Conservation (phyloP, 129 eudicot genomes). For the Heracleum sosnowskyi region DNA sequence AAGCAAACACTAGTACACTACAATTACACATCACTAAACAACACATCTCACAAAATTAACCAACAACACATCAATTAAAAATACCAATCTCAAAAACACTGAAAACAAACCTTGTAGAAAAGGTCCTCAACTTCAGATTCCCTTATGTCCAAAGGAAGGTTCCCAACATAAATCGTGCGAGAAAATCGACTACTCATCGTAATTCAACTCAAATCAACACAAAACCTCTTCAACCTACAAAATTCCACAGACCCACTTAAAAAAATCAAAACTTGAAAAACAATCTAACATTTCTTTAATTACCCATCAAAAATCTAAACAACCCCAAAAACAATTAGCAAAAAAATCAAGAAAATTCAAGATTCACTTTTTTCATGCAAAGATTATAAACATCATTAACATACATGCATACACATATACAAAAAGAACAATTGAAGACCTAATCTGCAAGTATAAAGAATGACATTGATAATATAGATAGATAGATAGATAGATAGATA, state of each 20-base stretch:
- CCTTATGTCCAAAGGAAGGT: slow-evolving; percentile 79
- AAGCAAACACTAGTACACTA: background rate
- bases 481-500: no score
- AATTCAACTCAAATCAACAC: slow-evolving; percentile 5
- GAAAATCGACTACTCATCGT: slow-evolving; percentile 90
- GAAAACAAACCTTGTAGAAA: slow-evolving; percentile 69
- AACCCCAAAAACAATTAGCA: no score
- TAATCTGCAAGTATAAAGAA: background rate
- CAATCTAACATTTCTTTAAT: background rate
- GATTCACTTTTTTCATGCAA: background rate
- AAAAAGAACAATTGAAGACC: background rate
- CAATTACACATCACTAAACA: background rate
- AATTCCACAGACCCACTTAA: background rate
- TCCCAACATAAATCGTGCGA: slow-evolving; percentile 94
- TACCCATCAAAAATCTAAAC: background rate
- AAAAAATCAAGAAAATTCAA: background rate
- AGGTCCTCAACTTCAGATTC: slow-evolving; percentile 90
- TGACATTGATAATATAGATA: background rate
- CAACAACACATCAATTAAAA: background rate
- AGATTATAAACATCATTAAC: background rate
- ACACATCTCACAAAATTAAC: background rate
- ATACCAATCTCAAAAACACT: no score
- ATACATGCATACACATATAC: background rate
- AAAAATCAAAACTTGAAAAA: background rate
- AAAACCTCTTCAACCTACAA: slow-evolving; percentile 26